Conservation (phyloP, 768 basidiomycete genomes). For the Neoboletus subvelutipes region DNA sequence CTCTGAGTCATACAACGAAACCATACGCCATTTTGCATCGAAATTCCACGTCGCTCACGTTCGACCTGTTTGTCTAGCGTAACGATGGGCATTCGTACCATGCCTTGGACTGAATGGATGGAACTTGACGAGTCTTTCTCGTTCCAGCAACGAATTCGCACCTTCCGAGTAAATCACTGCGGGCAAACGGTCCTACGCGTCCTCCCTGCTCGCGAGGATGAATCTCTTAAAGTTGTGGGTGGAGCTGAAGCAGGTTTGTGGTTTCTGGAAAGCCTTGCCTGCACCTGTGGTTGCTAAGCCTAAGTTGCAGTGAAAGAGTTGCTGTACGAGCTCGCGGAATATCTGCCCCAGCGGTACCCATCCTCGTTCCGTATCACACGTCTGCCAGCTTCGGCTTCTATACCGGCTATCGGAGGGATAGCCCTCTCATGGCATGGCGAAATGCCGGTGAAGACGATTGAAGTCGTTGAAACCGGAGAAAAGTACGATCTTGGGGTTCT, state of each 20-base stretch:
- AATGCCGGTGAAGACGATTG: conserved; percentile 53
- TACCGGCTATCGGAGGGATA: conserved; percentile 25
- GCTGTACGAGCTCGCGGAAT: conserved; percentile 68
- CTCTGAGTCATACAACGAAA: background rate
- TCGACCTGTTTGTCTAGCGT: conserved; percentile 39
- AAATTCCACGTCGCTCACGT: background rate
- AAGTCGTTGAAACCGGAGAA: conserved; percentile 49
- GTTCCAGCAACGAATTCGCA: conserved; percentile 56
- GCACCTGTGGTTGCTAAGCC: background rate
- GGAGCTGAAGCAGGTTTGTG: conserved; percentile 32
- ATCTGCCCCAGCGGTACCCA: conserved; percentile 66
- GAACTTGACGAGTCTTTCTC: conserved; percentile 66
- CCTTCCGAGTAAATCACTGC: conserved; percentile 51
- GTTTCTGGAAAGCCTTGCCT: background rate
- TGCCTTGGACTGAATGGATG: conserved; percentile 77
- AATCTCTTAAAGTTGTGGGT: conserved; percentile 34
- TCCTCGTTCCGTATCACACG: conserved; percentile 54
- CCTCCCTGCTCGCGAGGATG: conserved; percentile 44
- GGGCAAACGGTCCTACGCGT: conserved; percentile 50
- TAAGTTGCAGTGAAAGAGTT: conserved; percentile 54
- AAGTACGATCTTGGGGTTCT: conserved; percentile 51
- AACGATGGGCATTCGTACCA: conserved; percentile 70
- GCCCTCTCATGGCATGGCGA: conserved; percentile 41
- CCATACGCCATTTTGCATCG: background rate
- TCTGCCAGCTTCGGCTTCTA: conserved; percentile 8